Conservation (phyloP, 2,329 filamentous ascomycete species). For the Grosmannia clavigera region DNA sequence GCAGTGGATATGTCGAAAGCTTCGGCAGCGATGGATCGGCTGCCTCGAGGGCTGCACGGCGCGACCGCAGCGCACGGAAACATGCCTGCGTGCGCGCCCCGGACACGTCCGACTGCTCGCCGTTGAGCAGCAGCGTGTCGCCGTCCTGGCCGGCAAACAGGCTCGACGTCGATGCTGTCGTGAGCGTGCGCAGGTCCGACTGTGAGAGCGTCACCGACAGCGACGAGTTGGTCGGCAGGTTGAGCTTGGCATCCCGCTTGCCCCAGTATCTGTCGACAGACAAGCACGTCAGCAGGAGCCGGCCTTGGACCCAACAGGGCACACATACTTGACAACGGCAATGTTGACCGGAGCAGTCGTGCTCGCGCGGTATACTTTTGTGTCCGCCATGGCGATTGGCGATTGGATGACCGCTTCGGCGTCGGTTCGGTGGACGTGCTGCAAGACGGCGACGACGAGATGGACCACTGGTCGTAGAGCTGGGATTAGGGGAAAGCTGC, state of each 20-base stretch:
- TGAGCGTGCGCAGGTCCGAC: slow-evolving; percentile 85
- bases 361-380: slow-evolving; percentile 72
- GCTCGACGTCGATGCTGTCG: slow-evolving; percentile 81
- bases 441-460: too few relatives aligned
- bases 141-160: slow-evolving; percentile 43
- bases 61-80: slow-evolving; percentile 69
- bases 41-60: slow-evolving; percentile 64
- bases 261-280: slow-evolving; percentile 60
- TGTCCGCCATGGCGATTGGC: slow-evolving; percentile 19
- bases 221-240: slow-evolving; percentile 95
- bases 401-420: too few relatives aligned
- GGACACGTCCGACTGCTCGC: slow-evolving; percentile 67
- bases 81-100: slow-evolving; percentile 90
- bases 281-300: background rate
- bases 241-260: slow-evolving; percentile 85
- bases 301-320: background rate
- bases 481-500: background rate
- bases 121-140: slow-evolving; percentile 75
- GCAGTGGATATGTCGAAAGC: slow-evolving; percentile 64
- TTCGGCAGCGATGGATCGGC: slow-evolving; percentile 64
- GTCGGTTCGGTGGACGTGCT: too few relatives aligned
- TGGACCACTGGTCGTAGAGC: background rate
- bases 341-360: slow-evolving; percentile 98
- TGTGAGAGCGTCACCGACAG: slow-evolving; percentile 95
- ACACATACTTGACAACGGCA: slow-evolving; percentile 76